Base-by-base conservation (phyloP, 805 yeast genomes). In the Ogataea zsoltii region DNA sequence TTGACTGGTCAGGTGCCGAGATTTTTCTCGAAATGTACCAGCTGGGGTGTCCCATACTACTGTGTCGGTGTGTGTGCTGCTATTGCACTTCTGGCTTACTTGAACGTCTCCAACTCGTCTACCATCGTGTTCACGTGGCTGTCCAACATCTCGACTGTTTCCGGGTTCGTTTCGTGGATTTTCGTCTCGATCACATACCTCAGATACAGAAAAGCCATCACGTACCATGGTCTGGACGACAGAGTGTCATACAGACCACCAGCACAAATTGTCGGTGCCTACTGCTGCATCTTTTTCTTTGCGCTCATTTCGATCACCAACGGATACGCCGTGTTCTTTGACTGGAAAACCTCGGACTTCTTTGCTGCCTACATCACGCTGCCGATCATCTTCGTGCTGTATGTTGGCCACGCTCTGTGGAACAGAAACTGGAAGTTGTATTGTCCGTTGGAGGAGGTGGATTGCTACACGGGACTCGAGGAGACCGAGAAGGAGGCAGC, bases 301-400 rank as follows among this genome's bases (percentile, higher is more conserved):
- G 47, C 71, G 4, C 25, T 85, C n/a, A 57, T 85, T 42, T 68
- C 83, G 25, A 41, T 85, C 37, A 83, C 90, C n/a, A 85, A 85
- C 55, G 91, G 91, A 45, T 85, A 82, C 59, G 82, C 77, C 2
- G 83, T 79, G 4, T 84, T 85, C 64, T 75, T 85, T 48, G 56
- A 64, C 40, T 82, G 82, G 71, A 72, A 70, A 12, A 74, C 63
- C 1, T 63, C 77, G 6, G 83, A 82, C 61, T 85, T 85, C 55
- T 66, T 85, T 41, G 90, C 91, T 28, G 85, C 90, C 9, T 85
- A 85, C 64, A 71, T 85, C 48, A 83, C 89, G 0, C 59, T 85
- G 39, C 87, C 85, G 29, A 71, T 78, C 46, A 73, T 80, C 51
- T 48, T 77, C 3, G 66, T 66, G 4, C 67, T 85, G 36, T 84